Evolutionary conservation across 1,284 basidiomycete genomes (phyloP), one percentile per base, ranked within the genome.

Genomic region (Malassezia furfur): DNA sequence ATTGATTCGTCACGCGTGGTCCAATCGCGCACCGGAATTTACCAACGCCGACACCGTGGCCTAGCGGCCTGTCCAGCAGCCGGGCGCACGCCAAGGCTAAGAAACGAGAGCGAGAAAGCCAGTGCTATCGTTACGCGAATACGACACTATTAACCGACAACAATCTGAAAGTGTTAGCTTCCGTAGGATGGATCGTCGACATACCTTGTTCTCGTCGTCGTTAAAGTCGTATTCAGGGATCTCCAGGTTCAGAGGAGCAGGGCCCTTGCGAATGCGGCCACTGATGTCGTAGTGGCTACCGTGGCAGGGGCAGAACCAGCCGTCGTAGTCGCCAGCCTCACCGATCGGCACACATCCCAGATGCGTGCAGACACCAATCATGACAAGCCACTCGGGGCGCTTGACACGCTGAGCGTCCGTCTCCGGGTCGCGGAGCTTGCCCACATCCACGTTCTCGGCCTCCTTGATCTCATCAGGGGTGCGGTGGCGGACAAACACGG

Each of bases 401-500:
- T 96, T 88, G 58, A 84, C 83, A 63, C 94, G 83, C 53, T 82
- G 82, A 72, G 88, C 85, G 75, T 99, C 94, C 57, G 82, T 79
- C 80, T 98, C 82, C 51, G 94, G 94, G 77, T 99, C 94, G 67
- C 94, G 83, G 64, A 99, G 81, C 48, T 79, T 71, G 80, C 88
- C 88, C 83, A 91, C 84, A 77, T 96, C 85, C 54, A 84, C 80
- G 49, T 77, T 71, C 77, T 88, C 85, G 56, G 94, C 94, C 80
- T 98, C 94, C 63, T 90, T 83, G 68, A 98, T 90, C 81, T 99
- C 94, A 54, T 81, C 82, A 56, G 81, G 76, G 25, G 94, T 99
- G 72, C 94, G 85, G 81, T 99, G 93, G 68, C 94, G 85, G 76
- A 99, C 89, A 80, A 98, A 98, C 58, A 99, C 93, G 66, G 94